phyloP scores from a whole-genome alignment of 139 green algal genomes.

The Auxenochlorella pyrenoidosa region DNA sequence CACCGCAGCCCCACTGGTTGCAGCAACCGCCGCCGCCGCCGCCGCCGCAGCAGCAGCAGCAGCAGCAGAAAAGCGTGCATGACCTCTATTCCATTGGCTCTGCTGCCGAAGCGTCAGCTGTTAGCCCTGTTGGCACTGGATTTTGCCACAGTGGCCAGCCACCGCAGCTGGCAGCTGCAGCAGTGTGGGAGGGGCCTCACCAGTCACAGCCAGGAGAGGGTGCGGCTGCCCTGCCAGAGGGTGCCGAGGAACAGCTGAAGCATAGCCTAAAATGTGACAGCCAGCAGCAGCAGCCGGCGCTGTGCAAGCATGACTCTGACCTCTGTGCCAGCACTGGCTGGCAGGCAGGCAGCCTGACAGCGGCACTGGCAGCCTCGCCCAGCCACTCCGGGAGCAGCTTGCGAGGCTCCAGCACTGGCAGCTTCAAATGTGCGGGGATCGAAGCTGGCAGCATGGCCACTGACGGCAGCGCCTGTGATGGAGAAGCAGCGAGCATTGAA shows the following conservation, averaged over 20 bases:
- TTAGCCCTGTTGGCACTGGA: too few relatives aligned
- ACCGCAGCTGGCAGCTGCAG: not conserved
- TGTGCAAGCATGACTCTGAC: conserved; percentile 19
- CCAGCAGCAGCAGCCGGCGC: not conserved
- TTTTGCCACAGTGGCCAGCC: too few relatives aligned
- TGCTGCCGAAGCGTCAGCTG: too few relatives aligned
- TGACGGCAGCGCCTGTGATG: not conserved
- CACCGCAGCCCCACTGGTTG: not conserved
- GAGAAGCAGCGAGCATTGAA: not conserved
- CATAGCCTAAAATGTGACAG: too few relatives aligned
- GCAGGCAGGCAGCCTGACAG: not conserved
- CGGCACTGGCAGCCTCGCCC: too few relatives aligned
- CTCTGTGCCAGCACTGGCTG: not conserved
- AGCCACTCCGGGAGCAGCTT: not conserved
- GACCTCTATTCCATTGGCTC: too few relatives aligned
- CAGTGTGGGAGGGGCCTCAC: not conserved
- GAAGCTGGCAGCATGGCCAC: too few relatives aligned
- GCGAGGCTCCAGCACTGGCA: not conserved
- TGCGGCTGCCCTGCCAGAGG: not conserved
- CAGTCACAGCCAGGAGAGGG: not conserved
- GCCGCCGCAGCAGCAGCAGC: too few relatives aligned
- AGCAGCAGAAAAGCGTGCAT: not conserved
- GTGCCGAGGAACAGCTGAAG: not conserved
- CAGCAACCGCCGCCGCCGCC: not conserved
- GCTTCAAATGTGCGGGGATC: too few relatives aligned